Conservation (phyloP, 2,329 filamentous ascomycete species). For the Pochonia chlamydosporia region DNA sequence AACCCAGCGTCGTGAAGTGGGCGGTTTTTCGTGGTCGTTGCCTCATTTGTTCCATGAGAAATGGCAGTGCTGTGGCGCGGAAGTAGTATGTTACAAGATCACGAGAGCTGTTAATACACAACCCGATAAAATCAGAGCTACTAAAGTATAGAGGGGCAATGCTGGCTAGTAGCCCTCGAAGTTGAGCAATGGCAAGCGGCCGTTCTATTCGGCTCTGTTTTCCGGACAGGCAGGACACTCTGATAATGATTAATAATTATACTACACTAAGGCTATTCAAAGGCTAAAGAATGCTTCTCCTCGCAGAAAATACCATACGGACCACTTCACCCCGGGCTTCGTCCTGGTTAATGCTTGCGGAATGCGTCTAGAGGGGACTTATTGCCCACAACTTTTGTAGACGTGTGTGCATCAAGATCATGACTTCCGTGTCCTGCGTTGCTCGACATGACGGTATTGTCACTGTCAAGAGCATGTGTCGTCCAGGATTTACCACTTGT, state of each 20-base stretch:
- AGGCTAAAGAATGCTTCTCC: neutral
- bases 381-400: neutral
- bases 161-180: too few species aligned
- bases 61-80: too few species aligned
- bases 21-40: too few species aligned
- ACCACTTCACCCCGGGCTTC: neutral
- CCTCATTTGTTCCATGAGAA: too few species aligned
- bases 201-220: neutral
- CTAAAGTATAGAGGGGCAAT: too few species aligned
- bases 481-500: neutral
- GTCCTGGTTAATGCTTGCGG: neutral
- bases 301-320: neutral
- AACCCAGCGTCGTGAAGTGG: too few species aligned
- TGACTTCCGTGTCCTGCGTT: neutral
- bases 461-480: constrained; percentile 3
- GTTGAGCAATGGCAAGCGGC: too few species aligned
- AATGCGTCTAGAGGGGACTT: neutral
- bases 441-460: neutral
- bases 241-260: neutral
- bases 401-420: neutral
- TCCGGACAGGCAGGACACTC: neutral
- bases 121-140: too few species aligned
- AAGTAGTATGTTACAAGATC: too few species aligned
- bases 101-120: too few species aligned
- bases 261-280: neutral